These are phyloP conservation scores for Geum urbanum DNA, from an alignment of 306 rosid species.

Conservation along the genomic window DNA sequence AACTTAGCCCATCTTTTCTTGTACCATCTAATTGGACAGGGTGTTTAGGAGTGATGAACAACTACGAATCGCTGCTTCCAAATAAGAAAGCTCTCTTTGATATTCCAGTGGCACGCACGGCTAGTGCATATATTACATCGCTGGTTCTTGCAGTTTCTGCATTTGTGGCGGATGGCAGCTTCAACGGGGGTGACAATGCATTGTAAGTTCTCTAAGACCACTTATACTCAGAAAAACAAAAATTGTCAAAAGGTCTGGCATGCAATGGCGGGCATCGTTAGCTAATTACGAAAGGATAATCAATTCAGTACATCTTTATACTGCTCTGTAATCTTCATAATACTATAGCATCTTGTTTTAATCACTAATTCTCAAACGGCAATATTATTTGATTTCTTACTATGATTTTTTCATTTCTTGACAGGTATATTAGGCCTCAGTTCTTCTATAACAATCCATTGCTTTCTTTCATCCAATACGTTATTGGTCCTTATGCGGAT, in stretches of 20 bases:
- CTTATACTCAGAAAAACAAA: background rate
- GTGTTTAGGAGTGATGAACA: constrained; percentile 87
- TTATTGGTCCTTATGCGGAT: constrained; percentile 84
- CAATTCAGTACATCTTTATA: background rate
- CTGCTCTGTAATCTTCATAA: background rate
- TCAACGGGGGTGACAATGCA: constrained; percentile 92
- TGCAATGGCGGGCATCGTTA: too few species aligned
- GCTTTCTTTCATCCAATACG: constrained; percentile 75
- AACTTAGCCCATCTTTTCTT: constrained; percentile 89
- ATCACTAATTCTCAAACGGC: background rate
- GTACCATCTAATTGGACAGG: constrained; percentile 97
- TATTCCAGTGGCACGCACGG: constrained; percentile 83
- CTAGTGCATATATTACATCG: constrained; percentile 81
- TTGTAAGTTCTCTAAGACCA: constrained; percentile 43
- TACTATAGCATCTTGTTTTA: background rate
- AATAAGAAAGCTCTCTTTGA: constrained; percentile 85
- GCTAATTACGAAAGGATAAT: background rate
- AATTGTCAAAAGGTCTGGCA: background rate
- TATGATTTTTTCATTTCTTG: constrained; percentile 10
- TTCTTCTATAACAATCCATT: constrained; percentile 87
- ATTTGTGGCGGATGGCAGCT: constrained; percentile 83
- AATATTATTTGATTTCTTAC: background rate
- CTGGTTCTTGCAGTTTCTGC: constrained; percentile 74
- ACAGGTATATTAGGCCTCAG: constrained; percentile 92
- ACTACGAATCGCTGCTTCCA: constrained; percentile 81